A percentile compares a stretch with the other conserved stretches of the same genome.
These are phyloP conservation scores for Meyerozyma elateridarum DNA, from an alignment of 1,139 yeast genomes.

Conservation along the genomic window DNA sequence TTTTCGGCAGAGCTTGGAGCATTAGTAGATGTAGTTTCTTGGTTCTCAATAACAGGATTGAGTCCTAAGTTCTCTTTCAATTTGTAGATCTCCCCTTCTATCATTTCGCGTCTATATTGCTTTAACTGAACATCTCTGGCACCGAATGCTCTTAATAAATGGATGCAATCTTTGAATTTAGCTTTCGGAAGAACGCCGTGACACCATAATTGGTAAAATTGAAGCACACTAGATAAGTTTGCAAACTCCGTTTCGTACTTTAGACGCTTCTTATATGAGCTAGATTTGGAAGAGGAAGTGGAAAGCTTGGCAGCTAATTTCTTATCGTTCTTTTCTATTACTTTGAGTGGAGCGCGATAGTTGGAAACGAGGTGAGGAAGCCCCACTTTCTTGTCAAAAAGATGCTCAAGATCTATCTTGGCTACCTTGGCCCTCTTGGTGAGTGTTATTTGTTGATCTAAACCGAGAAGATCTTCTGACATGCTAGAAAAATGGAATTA, in stretches of 20 bases:
- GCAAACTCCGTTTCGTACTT: conserved; percentile 38
- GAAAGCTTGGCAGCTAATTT: conserved; percentile 17
- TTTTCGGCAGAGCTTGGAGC: background rate
- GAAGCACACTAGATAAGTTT: conserved; percentile 44
- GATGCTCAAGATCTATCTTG: conserved; percentile 46
- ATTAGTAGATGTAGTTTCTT: too few species aligned
- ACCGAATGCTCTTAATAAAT: conserved; percentile 30
- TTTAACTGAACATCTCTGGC: conserved; percentile 29
- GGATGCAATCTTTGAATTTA: conserved; percentile 58
- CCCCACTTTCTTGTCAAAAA: conserved; percentile 43
- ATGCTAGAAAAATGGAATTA: too few species aligned
- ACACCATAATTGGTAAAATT: conserved; percentile 80
- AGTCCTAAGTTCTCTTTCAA: conserved; percentile 31
- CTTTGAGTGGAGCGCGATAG: conserved; percentile 28
- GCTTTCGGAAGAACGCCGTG: conserved; percentile 78
- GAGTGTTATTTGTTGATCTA: conserved; percentile 37
- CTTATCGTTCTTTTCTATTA: conserved; percentile 27
- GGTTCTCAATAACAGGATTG: too few species aligned
- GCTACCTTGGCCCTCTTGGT: conserved; percentile 31
- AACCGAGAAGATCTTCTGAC: conserved; percentile 31
- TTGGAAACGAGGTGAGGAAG: conserved; percentile 42
- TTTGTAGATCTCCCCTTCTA: conserved; percentile 32
- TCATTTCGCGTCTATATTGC: conserved; percentile 32
- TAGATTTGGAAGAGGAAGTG: conserved; percentile 6
- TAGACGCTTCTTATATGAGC: too few species aligned